Percentiles rank a stretch among this genome's conserved stretches.
phyloP scores from a whole-genome alignment of 352 stramenopile species.

The Phytophthora ohioensis region DNA sequence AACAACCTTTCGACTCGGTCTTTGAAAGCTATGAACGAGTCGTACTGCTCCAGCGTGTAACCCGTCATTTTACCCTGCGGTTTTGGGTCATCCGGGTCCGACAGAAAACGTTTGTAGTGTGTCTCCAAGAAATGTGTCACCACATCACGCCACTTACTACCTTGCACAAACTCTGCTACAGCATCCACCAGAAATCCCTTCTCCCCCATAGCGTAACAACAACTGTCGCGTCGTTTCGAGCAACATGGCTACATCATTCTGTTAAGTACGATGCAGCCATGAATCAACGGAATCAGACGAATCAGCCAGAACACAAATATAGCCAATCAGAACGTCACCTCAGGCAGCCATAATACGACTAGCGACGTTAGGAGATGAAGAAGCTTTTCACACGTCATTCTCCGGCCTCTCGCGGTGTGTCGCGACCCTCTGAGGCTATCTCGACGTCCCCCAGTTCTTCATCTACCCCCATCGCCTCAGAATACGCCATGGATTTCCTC shows the following conservation, averaged over 20 bases:
- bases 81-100: conserved; percentile 22
- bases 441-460: conserved; percentile 6
- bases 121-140: conserved; percentile 64
- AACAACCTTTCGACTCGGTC: conserved; percentile 73
- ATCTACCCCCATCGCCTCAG: background rate
- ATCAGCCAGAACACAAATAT: conserved; percentile 8
- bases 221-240: conserved; percentile 26
- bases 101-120: conserved; percentile 67
- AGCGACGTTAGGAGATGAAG: conserved; percentile 26
- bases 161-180: conserved; percentile 76
- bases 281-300: no score
- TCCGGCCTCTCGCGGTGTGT: conserved; percentile 1
- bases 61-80: conserved; percentile 37
- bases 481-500: conserved; percentile 49
- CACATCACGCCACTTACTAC: conserved; percentile 53
- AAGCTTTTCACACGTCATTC: conserved; percentile 31
- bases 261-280: background rate
- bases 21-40: conserved; percentile 77
- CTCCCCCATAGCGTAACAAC: conserved; percentile 25
- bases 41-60: conserved; percentile 67
- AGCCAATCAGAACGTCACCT: conserved; percentile 22
- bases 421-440: background rate
- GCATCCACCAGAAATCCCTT: conserved; percentile 83
- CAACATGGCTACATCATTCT: conserved; percentile 23
- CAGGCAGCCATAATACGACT: conserved; percentile 23